A percentile compares a stretch with the other conserved stretches of the same genome.
Evolutionary conservation across 2,329 filamentous ascomycete genomes (phyloP).

Genomic region (Coccinonectria pachysandricola): DNA sequence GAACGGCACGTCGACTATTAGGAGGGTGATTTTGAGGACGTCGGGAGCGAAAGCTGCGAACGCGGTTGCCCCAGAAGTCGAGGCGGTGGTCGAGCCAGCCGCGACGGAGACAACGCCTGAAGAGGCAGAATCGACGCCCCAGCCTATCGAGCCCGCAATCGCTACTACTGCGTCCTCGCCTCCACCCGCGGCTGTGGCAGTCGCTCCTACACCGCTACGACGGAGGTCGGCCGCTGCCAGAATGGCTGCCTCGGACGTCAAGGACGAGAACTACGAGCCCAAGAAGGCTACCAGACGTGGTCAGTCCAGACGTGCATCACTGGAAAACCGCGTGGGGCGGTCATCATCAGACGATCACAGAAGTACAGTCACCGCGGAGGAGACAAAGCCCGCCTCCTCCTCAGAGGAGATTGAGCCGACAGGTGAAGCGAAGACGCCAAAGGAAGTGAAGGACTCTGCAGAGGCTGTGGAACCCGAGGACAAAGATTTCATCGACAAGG

Average conservation of each 20-base stretch:
- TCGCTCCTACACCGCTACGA: slow-evolving; percentile 17
- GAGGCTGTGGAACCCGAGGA: slow-evolving; percentile 20
- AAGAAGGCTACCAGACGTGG: slow-evolving; percentile 24
- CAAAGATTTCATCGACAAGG: slow-evolving; percentile 37
- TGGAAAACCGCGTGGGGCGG: slow-evolving; percentile 20
- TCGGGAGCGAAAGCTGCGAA: slow-evolving; percentile 21
- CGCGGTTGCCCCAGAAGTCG: slow-evolving; percentile 16
- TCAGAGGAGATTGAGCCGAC: slow-evolving; percentile 8
- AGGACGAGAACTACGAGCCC: slow-evolving; percentile 36
- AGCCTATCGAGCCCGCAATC: slow-evolving; percentile 5
- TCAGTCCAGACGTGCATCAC: slow-evolving; percentile 23
- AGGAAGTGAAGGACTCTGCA: slow-evolving; percentile 4
- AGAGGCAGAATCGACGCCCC: slow-evolving; percentile 11
- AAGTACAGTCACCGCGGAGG: slow-evolving; percentile 11
- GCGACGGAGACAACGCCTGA: slow-evolving; percentile 11
- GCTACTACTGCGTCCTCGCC: slow-evolving; percentile 12
- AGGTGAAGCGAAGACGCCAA: slow-evolving; percentile 7
- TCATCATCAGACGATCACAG: slow-evolving; percentile 14
- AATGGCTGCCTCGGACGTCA: slow-evolving; percentile 24
- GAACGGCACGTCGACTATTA: slow-evolving; percentile 20
- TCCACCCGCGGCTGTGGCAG: slow-evolving; percentile 10
- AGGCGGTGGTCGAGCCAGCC: slow-evolving; percentile 6
- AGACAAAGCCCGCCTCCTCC: slow-evolving; percentile 11
- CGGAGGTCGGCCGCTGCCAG: slow-evolving; percentile 15
- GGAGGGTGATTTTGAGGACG: slow-evolving; percentile 37